Evolutionary conservation across 257 asterid genomes (phyloP).

Genomic region (Haberlea rhodopensis): DNA sequence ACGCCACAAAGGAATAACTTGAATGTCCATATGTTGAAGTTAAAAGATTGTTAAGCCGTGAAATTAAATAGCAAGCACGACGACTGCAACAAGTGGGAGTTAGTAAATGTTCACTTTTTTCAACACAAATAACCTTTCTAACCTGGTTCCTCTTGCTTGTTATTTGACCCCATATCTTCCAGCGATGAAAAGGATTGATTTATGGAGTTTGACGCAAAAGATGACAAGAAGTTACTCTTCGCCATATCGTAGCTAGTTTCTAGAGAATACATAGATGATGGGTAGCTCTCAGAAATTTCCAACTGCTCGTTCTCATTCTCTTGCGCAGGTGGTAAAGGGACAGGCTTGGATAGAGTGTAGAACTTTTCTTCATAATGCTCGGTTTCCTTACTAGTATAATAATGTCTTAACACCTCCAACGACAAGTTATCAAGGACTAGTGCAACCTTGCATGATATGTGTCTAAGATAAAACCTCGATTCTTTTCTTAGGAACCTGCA

Average conservation of each 20-base stretch:
- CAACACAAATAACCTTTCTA: slow-evolving; percentile 13
- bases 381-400: slow-evolving; percentile 38
- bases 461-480: slow-evolving; percentile 53
- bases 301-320: slow-evolving; percentile 44
- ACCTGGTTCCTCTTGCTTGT: slow-evolving; percentile 56
- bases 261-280: slow-evolving; percentile 31
- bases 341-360: slow-evolving; percentile 50
- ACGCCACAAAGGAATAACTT: background rate
- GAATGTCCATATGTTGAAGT: background rate
- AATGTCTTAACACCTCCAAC: no score
- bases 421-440: no score
- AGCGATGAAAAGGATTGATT: slow-evolving; percentile 36
- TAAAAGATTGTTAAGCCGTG: background rate
- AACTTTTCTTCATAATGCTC: slow-evolving; percentile 43
- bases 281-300: slow-evolving; percentile 25
- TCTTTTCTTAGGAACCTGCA: slow-evolving; percentile 73
- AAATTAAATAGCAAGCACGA: background rate
- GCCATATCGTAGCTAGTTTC: slow-evolving; percentile 37
- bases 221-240: slow-evolving; percentile 23
- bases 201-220: slow-evolving; percentile 29
- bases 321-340: slow-evolving; percentile 37
- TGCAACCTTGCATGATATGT: slow-evolving; percentile 65
- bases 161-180: slow-evolving; percentile 32
- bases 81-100: background rate
- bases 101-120: background rate